Evolutionary conservation across 257 asterid genomes (phyloP), one percentile per base, ranked within the genome.

Genomic region (Henckelia pumila): DNA sequence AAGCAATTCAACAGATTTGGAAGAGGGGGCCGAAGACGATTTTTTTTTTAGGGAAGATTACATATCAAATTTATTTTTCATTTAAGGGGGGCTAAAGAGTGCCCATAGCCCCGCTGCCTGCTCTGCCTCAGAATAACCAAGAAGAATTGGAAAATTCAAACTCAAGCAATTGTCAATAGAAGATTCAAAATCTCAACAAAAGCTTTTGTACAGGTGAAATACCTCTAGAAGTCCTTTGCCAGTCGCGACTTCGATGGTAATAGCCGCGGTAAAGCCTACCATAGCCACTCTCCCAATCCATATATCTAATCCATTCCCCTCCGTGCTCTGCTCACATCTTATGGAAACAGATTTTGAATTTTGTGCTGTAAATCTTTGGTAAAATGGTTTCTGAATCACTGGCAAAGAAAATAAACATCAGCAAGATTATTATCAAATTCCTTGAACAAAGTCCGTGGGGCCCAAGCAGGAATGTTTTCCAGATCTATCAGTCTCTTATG

Each of bases 251-350:
- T 90, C 99, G 56, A 90, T 86, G 67, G 75, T 86, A 64, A 93
- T 66, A 60, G 89, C 95, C 33, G 81, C 78, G 32, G 95, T 95
- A 78, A 91, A 91, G 60, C 96, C 91, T 72, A 83, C 35, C 97
- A 93, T 93, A 20, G 97, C 97, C 1, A 89, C 58, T 44, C 95
- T 84, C 33, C 97, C 99, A 30, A 86, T 85, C 96, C 99, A 93
- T 63, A 90, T 79, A 35, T 93, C 95, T 71, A 93, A 58, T 64
- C 89, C 79, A 64, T 64, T 67, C 28, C 88, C 86, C 1, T 73
- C 90, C 55, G 82, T 71, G 74, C 83, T 83, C 89, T 84, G 98
- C 78, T 85, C 95, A 33, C 97, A 89, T 80, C 86, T 81, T 65
- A 92, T 66, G 26, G 87, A 72, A 30, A 81, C 52, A 40, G 79